Base-by-base conservation (phyloP, 2,329 filamentous ascomycete species). In the Onygenales sp. region DNA sequence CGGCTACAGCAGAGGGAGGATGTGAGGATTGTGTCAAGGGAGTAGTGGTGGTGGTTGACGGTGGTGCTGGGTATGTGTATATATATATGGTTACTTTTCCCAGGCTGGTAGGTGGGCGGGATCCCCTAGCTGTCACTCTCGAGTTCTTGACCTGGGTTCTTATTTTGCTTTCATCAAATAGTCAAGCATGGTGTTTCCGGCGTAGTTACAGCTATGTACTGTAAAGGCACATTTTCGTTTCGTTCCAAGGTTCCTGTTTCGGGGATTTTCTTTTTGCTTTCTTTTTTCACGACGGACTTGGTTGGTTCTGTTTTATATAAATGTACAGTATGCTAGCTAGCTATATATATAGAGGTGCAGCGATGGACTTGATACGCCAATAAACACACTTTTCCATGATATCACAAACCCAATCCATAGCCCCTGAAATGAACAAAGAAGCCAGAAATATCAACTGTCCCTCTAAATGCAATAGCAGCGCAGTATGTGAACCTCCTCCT, bases 1-100 rank as follows among this genome's bases (percentile, higher is more conserved):
- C 70, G 80, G 49, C 63, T 82, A 55, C 75, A 76, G 46, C 67
- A 73, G 53, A 70, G 66, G 11, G 75, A 78, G 56, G 79, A 82
- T 60, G 71, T 79, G 45, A 69, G 77, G 47, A 66, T 80, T 57
- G 64, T 72, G 43, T 58, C 61, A 39, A 52, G 59, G 43, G 39
- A 54, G 50, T 35, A 51, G 9, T 56, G 49, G 32, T 49, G 7
- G 13, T 44, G 2, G 17, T 38, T 41, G 11, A 13, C 6, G 51
- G 17, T 7, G 10, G 11, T 32, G 11, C 13, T 11, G 17, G n/a
- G 17, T 11, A 17, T 45, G 38, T 13, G n/a, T n/a, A 8, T 27
- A 27, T 27, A 27, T 27, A 27, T 27, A 27, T 27, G 21, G 3
- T 27, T 27, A 27, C 21, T 27, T 27, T 38, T 17, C 13, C 36